Base-by-base conservation (phyloP, 495 filamentous ascomycete species). In the Penicillium chermesinum region DNA sequence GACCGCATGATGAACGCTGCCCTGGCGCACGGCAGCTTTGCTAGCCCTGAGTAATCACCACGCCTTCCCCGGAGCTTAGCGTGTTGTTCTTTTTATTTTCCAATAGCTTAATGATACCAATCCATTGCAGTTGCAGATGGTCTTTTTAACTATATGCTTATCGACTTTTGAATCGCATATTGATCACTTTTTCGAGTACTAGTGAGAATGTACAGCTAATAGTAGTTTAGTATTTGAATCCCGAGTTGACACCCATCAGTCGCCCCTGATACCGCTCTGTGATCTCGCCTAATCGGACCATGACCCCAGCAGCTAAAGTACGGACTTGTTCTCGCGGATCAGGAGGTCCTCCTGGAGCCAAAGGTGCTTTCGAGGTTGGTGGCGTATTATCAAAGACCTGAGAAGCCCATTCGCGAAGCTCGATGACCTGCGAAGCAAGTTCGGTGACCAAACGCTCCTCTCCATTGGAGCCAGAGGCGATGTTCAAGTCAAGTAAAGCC, bases 1-100 rank as follows among this genome's bases (percentile, higher is more conserved):
- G 85, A 89, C 57, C 80, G 79, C 61, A 89, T 96, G 72, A 91
- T 97, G 80, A 87, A 88, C 41, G 83, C 82, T 22, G 91, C 88
- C 47, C 83, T 94, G 52, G 89, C 91, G 73, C 85, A 79, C 56
- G 71, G 69, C 38, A 74, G 72, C 13, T 88, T 93, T 66, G 81
- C 61, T 6, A 62, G 64, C 40, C 40, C 49, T 20, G 59, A 63
- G 41, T 62, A 56, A 49, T 19, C 15, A 45, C 27, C 14, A 8
- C 21, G 21, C 10, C 25, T 16, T 14, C 17, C 19, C 22, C 44
- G 16, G 41, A 44, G 35, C 48, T 22, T 12, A 1, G 18, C 44
- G 17, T 46, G 55, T 42, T 47, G 43, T 49, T 51, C 27, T 38
- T 17, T 10, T 35, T 22, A 45, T 20, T n/a, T 22, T 15, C 25